Evolutionary conservation across 2,329 filamentous ascomycete species (phyloP).

Genomic region (Fusarium siculi): DNA sequence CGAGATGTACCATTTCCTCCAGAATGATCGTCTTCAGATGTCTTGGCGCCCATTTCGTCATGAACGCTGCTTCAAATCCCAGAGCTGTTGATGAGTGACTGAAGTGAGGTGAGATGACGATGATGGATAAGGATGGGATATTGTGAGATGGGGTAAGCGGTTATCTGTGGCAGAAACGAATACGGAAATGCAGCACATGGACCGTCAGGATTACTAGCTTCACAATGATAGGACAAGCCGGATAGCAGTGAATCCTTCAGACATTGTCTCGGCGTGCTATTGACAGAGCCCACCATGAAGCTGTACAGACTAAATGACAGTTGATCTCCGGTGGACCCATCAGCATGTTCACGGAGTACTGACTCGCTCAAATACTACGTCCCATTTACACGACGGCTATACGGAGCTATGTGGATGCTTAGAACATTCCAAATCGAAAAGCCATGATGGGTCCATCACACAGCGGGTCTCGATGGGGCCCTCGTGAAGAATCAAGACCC

Average conservation of each 20-base stretch:
- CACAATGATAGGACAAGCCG: neutral
- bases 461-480: neutral
- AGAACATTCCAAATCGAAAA: neutral
- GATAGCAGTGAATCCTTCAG: neutral
- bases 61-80: slow-evolving; percentile 31
- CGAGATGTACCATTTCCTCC: slow-evolving; percentile 46
- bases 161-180: slow-evolving; percentile 23
- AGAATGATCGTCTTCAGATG: slow-evolving; percentile 50
- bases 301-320: neutral
- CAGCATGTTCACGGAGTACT: neutral
- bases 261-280: neutral
- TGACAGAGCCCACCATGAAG: neutral
- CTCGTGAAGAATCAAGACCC: neutral
- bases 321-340: neutral
- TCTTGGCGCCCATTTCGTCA: slow-evolving; percentile 55
- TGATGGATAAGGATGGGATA: neutral
- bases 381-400: neutral
- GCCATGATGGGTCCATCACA: neutral
- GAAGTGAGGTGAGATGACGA: slow-evolving; percentile 10
- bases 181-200: slow-evolving; percentile 5
- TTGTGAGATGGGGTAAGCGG: slow-evolving; percentile 10
- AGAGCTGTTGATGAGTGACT: neutral
- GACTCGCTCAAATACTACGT: neutral
- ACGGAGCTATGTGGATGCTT: neutral
- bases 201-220: neutral